Percentiles rank a stretch among this genome's conserved stretches.
Conservation (phyloP, 2,329 filamentous ascomycete species). For the Bipolaris oryzae region DNA sequence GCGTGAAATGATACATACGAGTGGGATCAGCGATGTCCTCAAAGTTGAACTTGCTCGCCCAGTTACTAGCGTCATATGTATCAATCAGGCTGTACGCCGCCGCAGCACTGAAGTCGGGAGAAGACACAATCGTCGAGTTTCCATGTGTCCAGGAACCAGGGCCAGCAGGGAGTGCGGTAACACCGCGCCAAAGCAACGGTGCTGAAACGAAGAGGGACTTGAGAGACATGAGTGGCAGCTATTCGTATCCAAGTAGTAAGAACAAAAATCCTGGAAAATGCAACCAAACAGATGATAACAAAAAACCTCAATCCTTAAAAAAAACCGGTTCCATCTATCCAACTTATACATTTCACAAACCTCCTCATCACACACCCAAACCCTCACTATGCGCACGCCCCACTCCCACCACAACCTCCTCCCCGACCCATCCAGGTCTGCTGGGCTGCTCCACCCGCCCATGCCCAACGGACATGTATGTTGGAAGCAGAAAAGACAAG, state of each 20-base stretch:
- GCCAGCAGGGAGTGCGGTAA: slow-evolving; percentile 28
- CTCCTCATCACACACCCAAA: slow-evolving; percentile 3
- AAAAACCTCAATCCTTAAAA: background rate
- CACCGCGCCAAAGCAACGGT: slow-evolving; percentile 29
- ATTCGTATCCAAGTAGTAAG: slow-evolving; percentile 10
- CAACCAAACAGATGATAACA: background rate
- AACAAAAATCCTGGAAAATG: background rate
- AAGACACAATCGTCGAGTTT: slow-evolving; percentile 19
- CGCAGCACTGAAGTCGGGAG: slow-evolving; percentile 11
- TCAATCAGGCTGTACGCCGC: slow-evolving; percentile 42
- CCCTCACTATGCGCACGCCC: background rate
- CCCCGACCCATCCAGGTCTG: slow-evolving; percentile 9
- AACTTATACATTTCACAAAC: slow-evolving; percentile 18
- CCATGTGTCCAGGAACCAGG: slow-evolving; percentile 33
- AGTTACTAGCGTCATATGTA: slow-evolving; percentile 48
- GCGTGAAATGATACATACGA: slow-evolving; percentile 25
- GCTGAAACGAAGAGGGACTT: slow-evolving; percentile 20
- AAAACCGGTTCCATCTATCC: background rate
- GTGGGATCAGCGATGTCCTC: slow-evolving; percentile 46
- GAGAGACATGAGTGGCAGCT: slow-evolving; percentile 24
- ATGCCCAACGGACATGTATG: background rate
- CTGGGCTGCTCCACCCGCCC: background rate
- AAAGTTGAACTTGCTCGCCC: slow-evolving; percentile 47
- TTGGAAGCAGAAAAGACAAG: background rate
- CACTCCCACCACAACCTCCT: background rate